Evolutionary conservation across 345 rosid genomes (phyloP).

Genomic region (Pseudoturritis turrita): DNA sequence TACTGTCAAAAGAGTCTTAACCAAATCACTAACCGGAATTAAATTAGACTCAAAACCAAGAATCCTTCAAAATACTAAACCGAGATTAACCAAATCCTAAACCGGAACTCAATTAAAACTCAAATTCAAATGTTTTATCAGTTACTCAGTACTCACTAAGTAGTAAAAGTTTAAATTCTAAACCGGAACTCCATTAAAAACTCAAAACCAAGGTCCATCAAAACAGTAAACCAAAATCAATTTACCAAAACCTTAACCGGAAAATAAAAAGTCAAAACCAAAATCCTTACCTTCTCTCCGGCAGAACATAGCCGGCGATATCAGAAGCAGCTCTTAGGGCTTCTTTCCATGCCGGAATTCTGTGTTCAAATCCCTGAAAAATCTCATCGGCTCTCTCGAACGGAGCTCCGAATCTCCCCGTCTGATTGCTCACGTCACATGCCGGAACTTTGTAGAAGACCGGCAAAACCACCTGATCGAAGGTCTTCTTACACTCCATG

Average conservation of each 20-base stretch:
- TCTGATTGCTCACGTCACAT: slow-evolving; percentile 7
- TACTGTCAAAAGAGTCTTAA: too few species aligned
- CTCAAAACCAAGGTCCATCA: too few species aligned
- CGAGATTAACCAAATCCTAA: not conserved
- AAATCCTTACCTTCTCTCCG: slow-evolving; percentile 15
- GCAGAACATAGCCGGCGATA: slow-evolving; percentile 22
- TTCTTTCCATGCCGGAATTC: slow-evolving; percentile 6
- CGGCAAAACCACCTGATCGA: slow-evolving; percentile 23
- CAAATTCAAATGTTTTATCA: too few species aligned
- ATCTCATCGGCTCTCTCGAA: not conserved
- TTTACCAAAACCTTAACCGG: not conserved
- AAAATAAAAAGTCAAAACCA: not conserved
- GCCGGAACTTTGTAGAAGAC: slow-evolving; percentile 28
- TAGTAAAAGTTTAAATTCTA: too few species aligned
- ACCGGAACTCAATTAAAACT: not conserved
- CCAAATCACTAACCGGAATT: not conserved
- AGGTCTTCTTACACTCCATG: not conserved
- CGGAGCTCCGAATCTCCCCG: slow-evolving; percentile 23
- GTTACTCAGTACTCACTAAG: too few species aligned
- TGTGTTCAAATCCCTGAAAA: slow-evolving; percentile 1
- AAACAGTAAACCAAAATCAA: not conserved
- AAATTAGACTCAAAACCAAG: not conserved
- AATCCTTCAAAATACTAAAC: not conserved
- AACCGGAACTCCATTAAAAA: not conserved
- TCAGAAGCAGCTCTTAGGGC: slow-evolving; percentile 11